Conservation (phyloP, 805 yeast genomes). For the Saturnispora gosingensis region DNA sequence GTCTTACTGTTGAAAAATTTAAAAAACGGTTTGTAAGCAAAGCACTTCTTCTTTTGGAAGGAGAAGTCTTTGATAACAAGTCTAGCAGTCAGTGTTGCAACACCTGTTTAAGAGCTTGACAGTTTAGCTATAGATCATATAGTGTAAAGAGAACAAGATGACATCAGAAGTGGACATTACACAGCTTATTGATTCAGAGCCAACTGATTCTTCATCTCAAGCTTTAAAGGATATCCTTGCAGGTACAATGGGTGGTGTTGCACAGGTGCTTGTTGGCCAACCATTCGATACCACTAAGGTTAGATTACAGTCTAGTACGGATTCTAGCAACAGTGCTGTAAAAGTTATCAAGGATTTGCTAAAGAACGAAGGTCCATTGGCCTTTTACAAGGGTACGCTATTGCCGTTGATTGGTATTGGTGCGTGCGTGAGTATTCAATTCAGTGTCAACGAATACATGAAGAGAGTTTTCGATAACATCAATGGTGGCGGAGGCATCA, state of each 20-base stretch:
- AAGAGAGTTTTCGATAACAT: constrained; percentile 56
- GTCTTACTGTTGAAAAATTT: neutral
- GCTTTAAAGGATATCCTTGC: constrained; percentile 75
- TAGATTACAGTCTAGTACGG: constrained; percentile 77
- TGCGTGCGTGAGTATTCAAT: constrained; percentile 93
- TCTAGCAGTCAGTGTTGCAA: neutral
- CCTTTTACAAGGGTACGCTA: constrained; percentile 87
- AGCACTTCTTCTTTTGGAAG: neutral
- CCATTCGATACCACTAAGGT: constrained; percentile 96
- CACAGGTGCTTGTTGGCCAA: constrained; percentile 93
- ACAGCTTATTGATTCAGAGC: constrained; percentile 13
- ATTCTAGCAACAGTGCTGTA: constrained; percentile 51
- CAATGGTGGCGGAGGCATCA: constrained; percentile 35
- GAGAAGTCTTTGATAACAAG: neutral
- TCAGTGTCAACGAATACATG: constrained; percentile 91
- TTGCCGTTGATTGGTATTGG: constrained; percentile 97
- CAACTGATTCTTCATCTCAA: constrained; percentile 24
- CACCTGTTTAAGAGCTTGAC: neutral
- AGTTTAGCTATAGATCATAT: neutral
- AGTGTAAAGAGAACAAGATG: constrained; percentile 11
- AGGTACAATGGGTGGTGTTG: constrained; percentile 92
- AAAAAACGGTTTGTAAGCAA: neutral
- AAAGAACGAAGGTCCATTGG: constrained; percentile 72
- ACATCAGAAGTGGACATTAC: constrained; percentile 23
- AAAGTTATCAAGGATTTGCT: constrained; percentile 70